Base-by-base conservation (phyloP, 345 rosid genomes). In the Triadica sebifera region DNA sequence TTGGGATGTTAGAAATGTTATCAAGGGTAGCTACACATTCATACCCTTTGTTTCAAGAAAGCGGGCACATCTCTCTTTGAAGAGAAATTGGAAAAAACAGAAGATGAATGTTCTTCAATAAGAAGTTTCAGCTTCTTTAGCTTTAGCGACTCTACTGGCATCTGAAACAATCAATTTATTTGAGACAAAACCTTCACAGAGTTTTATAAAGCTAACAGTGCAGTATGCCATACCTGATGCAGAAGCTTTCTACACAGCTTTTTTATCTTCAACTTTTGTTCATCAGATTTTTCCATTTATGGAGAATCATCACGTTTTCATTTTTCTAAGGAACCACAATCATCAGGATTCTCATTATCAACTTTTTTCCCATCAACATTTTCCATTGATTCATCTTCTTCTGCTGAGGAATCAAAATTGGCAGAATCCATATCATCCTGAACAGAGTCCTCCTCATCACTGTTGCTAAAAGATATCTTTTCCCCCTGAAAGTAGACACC, bases 401-500 rank as follows among this genome's bases (percentile, higher is more conserved):
- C 85, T 67, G 50, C 79, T 57, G 63, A 77, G n/a, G 78, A 76
- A 71, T 74, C 67, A 67, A 70, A 25, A 29, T 72, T 61, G 38
- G 49, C 76, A 70, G 69, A 68, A 49, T 57, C 73, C 52, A 43
- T 9, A 29, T 65, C 62, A 2, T 64, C 77, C 1, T 73, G 80
- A 3, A 78, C 83, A 0, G 84, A 80, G 4, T 74, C 91, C 17
- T 87, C 92, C 69, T 84, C 87, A 51, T 84, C 88, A 77, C 91
- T 85, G 51, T 81, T 81, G 59, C 70, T 74, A 63, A 95, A 95
- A 67, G 93, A 82, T 0, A 87, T 91, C 83, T 85, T 93, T 79
- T 89, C 86, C 64, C 98, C 98, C 79, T 86, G 76, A 70, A 82
- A 91, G 67, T 55, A 87, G 74, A 88, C 97, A 77, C 99, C 99